phyloP scores from a whole-genome alignment of 2,329 filamentous ascomycete species.

The Pestalotiopsis sp. region DNA sequence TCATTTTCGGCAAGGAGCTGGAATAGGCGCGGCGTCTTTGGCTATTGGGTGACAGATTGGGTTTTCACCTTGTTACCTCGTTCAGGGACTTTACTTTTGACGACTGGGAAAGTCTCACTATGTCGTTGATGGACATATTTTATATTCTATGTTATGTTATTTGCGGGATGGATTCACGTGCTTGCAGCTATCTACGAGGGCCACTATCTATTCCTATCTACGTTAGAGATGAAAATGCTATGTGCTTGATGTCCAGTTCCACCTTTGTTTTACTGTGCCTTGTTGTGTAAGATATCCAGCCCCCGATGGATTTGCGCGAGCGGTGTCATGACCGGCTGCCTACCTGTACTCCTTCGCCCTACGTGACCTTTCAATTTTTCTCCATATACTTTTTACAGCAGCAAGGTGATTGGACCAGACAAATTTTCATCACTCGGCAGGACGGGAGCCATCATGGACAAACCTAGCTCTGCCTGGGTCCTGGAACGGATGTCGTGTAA shows the following conservation, averaged over 20 bases:
- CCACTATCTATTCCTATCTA: neutral
- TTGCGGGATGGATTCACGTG: slow-evolving; percentile 6
- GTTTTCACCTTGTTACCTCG: neutral
- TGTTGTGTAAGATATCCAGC: neutral
- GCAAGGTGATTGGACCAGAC: too few species aligned
- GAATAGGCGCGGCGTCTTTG: slow-evolving; percentile 10
- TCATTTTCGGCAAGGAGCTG: slow-evolving; percentile 9
- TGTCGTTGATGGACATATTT: neutral
- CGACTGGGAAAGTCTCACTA: slow-evolving; percentile 4
- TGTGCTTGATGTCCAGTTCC: neutral
- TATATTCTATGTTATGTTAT: slow-evolving; percentile 8
- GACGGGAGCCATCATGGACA: neutral
- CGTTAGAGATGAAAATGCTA: slow-evolving; percentile 6
- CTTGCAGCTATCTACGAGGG: neutral
- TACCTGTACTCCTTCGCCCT: too few species aligned
- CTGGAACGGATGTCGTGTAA: neutral
- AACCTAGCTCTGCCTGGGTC: neutral
- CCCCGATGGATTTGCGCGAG: too few species aligned
- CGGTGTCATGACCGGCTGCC: too few species aligned
- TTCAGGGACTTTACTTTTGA: neutral
- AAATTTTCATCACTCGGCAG: neutral
- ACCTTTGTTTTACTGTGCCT: neutral
- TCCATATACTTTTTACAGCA: too few species aligned
- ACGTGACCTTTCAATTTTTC: too few species aligned
- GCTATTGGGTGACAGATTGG: slow-evolving; percentile 5